Evolutionary conservation across 1,139 yeast species (phyloP), one percentile per base, ranked within the genome.

Genomic region (Yamadazyma songkhlaensis): DNA sequence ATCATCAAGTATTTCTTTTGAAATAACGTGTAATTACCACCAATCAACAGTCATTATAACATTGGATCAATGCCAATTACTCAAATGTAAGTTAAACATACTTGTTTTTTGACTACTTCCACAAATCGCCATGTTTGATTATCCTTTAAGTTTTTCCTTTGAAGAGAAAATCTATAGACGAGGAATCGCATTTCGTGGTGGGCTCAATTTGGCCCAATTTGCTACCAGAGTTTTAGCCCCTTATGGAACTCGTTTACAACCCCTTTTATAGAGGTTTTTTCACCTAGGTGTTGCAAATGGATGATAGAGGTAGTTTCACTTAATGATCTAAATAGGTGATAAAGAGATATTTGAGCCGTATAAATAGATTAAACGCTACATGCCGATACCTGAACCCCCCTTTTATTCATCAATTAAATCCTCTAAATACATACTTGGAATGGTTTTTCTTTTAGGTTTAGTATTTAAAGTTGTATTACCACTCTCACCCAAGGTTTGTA

Each of bases 41-140:
- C 28, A 7, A 10, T 17, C 20, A 17, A 17, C 20, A 17, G 28
- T 3, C 6, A 25, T 25, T 10, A 25, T 10, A n/a, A 11, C 28
- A 25, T 36, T 17, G 24, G 4, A 17, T 17, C 6, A 17, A 4
- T 17, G 6, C 20, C 6, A 6, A 6, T 17, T 17, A 6, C 6
- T 17, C 4, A 4, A 17, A 17, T 6, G 6, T 17, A 17, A 4
- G 14, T 22, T 13, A 14, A 30, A 71, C 77, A 39, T 69, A 74
- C 79, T 68, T 48, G 88, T 79, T 55, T 81, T 81, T 47, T 76
- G 78, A 36, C 81, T 59, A 41, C 83, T 70, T 47, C 89, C 89
- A 60, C 90, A 83, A 54, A 83, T 64, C 44, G 86, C 79, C 89
- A 83, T 82, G 39, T 11, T 17, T 46, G 9, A 22, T 20, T 27